These are phyloP conservation scores for Neoconidiobolus thromboides DNA, from an alignment of 371 early-diverging fungal species.

Conservation along the genomic window DNA sequence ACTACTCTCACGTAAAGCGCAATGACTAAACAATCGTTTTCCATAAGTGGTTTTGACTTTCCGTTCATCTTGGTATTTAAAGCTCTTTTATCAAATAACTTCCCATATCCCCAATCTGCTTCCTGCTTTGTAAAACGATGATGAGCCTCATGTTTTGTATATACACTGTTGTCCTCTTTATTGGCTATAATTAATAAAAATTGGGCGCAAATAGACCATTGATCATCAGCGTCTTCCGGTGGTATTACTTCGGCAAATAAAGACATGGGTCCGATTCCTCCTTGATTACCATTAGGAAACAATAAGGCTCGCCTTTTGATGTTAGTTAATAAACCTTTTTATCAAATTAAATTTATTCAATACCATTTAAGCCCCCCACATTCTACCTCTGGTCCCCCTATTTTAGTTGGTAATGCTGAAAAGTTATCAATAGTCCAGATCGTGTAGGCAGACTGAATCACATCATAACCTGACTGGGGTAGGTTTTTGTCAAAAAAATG, in stretches of 20 bases:
- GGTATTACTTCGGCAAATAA: slow-evolving; percentile 72
- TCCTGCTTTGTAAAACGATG: slow-evolving; percentile 73
- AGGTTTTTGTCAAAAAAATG: no score
- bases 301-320: slow-evolving; percentile 54
- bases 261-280: slow-evolving; percentile 36
- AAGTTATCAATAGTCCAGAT: slow-evolving; percentile 4
- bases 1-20: slow-evolving; percentile 61
- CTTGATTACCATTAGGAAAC: slow-evolving; percentile 78
- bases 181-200: slow-evolving; percentile 69
- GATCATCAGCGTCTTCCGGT: slow-evolving; percentile 23
- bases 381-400: not conserved
- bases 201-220: slow-evolving; percentile 79
- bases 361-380: slow-evolving; percentile 5
- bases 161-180: slow-evolving; percentile 45
- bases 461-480: no score
- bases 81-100: slow-evolving; percentile 36
- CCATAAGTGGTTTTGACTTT: slow-evolving; percentile 35
- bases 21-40: slow-evolving; percentile 42
- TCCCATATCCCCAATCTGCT: slow-evolving; percentile 90
- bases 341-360: not conserved
- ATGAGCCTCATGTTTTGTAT: slow-evolving; percentile 39
- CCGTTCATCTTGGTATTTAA: slow-evolving; percentile 22
- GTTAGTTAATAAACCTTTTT: no score
- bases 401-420: not conserved
- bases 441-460: no score